phyloP scores from a whole-genome alignment of 805 yeast species.

The Saccharomyces jurei region DNA sequence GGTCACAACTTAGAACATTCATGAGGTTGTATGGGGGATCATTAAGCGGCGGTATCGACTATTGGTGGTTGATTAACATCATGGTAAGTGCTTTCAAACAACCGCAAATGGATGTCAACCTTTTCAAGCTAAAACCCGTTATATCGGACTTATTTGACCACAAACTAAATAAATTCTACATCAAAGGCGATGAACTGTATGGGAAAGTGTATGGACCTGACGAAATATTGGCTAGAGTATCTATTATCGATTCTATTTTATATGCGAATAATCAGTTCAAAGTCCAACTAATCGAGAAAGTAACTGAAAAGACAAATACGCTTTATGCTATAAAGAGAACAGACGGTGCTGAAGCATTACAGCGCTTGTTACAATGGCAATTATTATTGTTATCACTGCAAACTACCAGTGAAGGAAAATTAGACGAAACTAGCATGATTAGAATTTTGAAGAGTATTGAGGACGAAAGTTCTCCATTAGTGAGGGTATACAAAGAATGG shows the following conservation, averaged over 20 bases:
- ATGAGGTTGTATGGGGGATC: constrained; percentile 29
- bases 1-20: constrained; percentile 39
- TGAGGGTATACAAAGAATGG: constrained; percentile 65
- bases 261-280: constrained; percentile 22
- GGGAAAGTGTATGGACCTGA: constrained; percentile 43
- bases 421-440: constrained; percentile 23
- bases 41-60: constrained; percentile 31
- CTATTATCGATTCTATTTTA: constrained; percentile 41
- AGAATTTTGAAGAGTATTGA: constrained; percentile 50
- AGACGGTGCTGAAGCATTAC: constrained; percentile 65
- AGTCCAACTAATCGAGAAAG: constrained; percentile 14
- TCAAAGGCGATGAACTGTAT: constrained; percentile 35
- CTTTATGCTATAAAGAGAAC: constrained; percentile 44
- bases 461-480: constrained; percentile 71
- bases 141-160: constrained; percentile 47
- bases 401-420: constrained; percentile 19
- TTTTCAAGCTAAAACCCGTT: constrained; percentile 52
- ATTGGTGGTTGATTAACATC: constrained; percentile 43
- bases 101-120: constrained; percentile 47
- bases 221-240: constrained; percentile 48
- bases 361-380: constrained; percentile 49
- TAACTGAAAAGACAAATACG: constrained; percentile 35
- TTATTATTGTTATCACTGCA: constrained; percentile 42
- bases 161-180: constrained; percentile 26
- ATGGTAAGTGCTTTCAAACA: constrained; percentile 40